Evolutionary conservation across 202 grass and related monocot genomes (phyloP), one percentile per base, ranked within the genome.

Genomic region (Zizania palustris): DNA sequence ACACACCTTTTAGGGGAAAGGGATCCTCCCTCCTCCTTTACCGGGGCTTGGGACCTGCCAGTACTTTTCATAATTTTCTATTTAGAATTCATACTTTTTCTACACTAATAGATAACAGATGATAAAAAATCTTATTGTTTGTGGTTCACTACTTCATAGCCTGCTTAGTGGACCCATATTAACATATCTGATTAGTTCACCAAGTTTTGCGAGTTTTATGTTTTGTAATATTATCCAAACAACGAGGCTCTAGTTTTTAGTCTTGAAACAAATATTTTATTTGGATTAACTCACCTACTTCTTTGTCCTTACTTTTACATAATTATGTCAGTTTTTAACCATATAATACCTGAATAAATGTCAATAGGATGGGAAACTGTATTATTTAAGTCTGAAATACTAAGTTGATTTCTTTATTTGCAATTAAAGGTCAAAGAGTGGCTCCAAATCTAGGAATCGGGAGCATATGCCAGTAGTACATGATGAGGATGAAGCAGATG

Each of bases 401-500:
- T 4, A 48, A 87, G 10, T 63, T 80, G 54, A 61, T 14, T 84
- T 76, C 40, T 65, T 15, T 63, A 69, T 76, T 19, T 84, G 40
- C 16, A 28, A 73, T 55, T 79, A 48, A 93, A 97, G 95, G 88
- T 94, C 68, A 97, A 97, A 92, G 95, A 97, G 78, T 97, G 91
- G 95, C 87, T 97, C 60, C 95, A 97, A 85, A 94, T 91, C 82
- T 97, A 28, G 95, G 95, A 71, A 67, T 97, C 49, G 91, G 63
- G 95, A 97, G 28, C 77, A 97, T 86, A 86, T 92, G 85, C 83
- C 82, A 51, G 85, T 90, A 74, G 85, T 90, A 67, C 91, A 98
- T 79, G 95, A 94, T 78, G 95, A 98, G 13, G 95, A 98, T 92
- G 95, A 98, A 80, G 82, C 77, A 36, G 95, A 98, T 5, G 95